phyloP scores from a whole-genome alignment of 495 filamentous ascomycete genomes.

The Penicillium coprophilum region DNA sequence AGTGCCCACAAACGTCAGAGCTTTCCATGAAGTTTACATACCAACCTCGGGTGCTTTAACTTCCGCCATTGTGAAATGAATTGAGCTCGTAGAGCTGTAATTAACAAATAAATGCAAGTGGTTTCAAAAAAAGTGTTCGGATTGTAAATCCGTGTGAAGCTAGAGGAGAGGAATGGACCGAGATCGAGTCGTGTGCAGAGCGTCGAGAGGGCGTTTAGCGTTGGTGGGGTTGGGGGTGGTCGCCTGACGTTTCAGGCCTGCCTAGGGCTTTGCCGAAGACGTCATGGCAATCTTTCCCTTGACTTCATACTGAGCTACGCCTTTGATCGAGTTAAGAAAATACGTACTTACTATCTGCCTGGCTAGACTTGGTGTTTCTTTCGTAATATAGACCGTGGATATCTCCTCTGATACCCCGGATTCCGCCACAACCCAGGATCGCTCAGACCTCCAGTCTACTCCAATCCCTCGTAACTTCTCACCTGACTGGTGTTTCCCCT shows the following conservation, averaged over 20 bases:
- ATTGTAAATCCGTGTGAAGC: conserved; percentile 28
- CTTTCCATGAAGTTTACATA: conserved; percentile 42
- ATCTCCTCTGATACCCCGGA: neutral
- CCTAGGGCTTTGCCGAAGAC: conserved; percentile 33
- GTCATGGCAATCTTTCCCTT: conserved; percentile 19
- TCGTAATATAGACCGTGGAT: neutral
- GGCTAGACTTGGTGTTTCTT: neutral
- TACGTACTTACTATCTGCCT: neutral
- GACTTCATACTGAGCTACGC: conserved; percentile 9
- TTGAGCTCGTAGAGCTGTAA: conserved; percentile 28
- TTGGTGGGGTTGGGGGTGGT: conserved; percentile 21
- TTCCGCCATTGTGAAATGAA: conserved; percentile 46
- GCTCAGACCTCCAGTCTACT: conserved; percentile 8
- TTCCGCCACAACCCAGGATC: neutral
- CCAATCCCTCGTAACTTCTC: conserved; percentile 14
- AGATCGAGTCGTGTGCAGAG: conserved; percentile 40
- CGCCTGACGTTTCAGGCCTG: conserved; percentile 14
- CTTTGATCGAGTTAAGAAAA: neutral
- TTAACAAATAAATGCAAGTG: conserved; percentile 19
- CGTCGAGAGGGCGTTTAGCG: conserved; percentile 24
- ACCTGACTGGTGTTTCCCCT: conserved; percentile 7
- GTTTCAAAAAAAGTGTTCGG: conserved; percentile 17
- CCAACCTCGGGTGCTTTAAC: conserved; percentile 45
- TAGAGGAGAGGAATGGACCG: conserved; percentile 28
- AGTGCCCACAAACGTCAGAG: conserved; percentile 45